A percentile compares a stretch with the other conserved stretches of the same genome.
Conservation (phyloP, 768 basidiomycete genomes). For the Arthromyces matolae region DNA sequence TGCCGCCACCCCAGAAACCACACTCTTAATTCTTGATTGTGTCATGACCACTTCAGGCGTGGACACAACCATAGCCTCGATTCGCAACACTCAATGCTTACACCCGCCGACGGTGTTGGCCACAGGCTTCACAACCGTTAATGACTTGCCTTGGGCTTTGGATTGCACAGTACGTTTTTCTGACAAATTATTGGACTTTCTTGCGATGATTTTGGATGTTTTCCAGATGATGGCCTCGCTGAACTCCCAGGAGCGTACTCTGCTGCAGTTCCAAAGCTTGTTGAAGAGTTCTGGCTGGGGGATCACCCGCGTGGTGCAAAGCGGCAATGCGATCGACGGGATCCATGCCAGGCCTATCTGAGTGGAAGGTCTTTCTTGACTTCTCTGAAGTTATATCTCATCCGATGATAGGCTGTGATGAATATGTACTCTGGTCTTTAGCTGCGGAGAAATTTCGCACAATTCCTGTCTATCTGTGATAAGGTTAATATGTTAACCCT, state of each 20-base stretch:
- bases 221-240: conserved; percentile 13
- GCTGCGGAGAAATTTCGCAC: too few species aligned
- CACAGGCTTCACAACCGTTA: conserved; percentile 9
- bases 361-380: too few species aligned
- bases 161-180: conserved; percentile 7
- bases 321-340: conserved; percentile 10
- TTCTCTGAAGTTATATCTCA: too few species aligned
- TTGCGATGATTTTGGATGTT: neutral
- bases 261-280: conserved; percentile 11
- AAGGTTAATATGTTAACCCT: too few species aligned
- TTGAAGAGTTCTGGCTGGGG: conserved; percentile 10
- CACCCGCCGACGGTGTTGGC: conserved; percentile 2
- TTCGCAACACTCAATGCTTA: conserved; percentile 3
- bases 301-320: conserved; percentile 4
- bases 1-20: conserved; percentile 33
- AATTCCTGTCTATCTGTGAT: too few species aligned
- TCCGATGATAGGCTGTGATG: too few species aligned
- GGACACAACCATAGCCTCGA: conserved; percentile 17
- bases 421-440: too few species aligned
- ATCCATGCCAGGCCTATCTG: conserved; percentile 9
- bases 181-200: too few species aligned
- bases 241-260: conserved; percentile 15
- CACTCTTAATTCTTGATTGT: conserved; percentile 39
- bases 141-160: conserved; percentile 5
- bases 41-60: conserved; percentile 35